These are phyloP conservation scores for Pythium oligandrum DNA, from an alignment of 352 stramenopile species.

Conservation along the genomic window DNA sequence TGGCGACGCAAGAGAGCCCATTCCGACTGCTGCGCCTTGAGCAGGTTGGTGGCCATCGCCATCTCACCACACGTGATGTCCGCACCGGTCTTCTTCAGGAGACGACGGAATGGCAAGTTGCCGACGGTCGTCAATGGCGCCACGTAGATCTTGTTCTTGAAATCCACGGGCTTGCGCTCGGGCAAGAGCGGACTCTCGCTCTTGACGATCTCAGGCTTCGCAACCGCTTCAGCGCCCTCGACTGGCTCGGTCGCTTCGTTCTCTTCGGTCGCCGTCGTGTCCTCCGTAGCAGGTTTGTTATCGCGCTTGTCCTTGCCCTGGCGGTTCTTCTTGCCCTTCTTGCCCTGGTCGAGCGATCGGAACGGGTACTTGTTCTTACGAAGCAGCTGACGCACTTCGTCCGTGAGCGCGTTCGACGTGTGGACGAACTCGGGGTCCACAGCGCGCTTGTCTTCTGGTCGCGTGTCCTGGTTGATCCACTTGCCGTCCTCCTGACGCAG, in stretches of 20 bases:
- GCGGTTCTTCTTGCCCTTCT: constrained; percentile 52
- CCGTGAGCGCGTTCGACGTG: constrained; percentile 85
- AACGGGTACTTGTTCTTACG: constrained; percentile 94
- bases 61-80: constrained; percentile 99
- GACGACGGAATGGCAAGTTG: constrained; percentile 98
- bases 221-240: constrained; percentile 2
- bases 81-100: constrained; percentile 96
- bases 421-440: constrained; percentile 26
- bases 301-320: constrained; percentile 28
- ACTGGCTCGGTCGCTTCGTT: constrained; percentile 3
- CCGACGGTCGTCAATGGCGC: constrained; percentile 98
- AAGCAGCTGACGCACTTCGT: constrained; percentile 75
- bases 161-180: constrained; percentile 93
- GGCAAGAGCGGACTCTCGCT: constrained; percentile 18
- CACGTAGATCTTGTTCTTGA: constrained; percentile 98
- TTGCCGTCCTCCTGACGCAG: constrained; percentile 26
- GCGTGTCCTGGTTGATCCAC: constrained; percentile 39
- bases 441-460: constrained; percentile 25
- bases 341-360: constrained; percentile 64
- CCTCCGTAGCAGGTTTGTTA: constrained; percentile 15
- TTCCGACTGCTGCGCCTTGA: constrained; percentile 94
- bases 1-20: constrained; percentile 97
- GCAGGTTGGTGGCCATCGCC: constrained; percentile 93
- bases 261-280: constrained; percentile 1
- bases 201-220: constrained; percentile 20